phyloP scores from a whole-genome alignment of 208 protist species.

The Herpetomonas samuelpessoai region DNA sequence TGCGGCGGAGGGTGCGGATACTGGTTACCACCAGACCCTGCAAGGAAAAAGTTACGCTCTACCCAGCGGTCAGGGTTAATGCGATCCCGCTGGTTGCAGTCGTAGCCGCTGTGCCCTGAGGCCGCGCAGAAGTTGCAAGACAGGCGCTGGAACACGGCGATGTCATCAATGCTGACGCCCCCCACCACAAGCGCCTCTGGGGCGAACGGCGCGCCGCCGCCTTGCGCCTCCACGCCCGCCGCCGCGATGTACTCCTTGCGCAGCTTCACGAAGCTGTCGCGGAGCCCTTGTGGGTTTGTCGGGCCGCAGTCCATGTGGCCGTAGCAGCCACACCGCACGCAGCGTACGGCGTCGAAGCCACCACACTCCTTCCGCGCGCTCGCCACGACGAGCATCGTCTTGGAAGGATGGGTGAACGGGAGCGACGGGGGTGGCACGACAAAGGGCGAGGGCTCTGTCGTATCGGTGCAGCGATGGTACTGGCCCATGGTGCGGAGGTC shows the following conservation, averaged over 20 bases:
- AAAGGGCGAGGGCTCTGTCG: conserved; percentile 43
- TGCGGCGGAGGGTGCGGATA: too few relatives aligned
- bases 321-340: conserved; percentile 45
- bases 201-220: neutral
- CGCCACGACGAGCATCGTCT: neutral
- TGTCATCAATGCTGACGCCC: neutral
- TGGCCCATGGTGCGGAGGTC: conserved; percentile 30
- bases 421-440: conserved; percentile 20
- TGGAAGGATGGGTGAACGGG: conserved; percentile 12
- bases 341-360: conserved; percentile 53
- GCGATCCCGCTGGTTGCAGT: conserved; percentile 45
- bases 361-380: conserved; percentile 11
- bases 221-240: neutral
- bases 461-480: conserved; percentile 31
- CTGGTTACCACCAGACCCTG: too few relatives aligned
- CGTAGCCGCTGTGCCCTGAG: conserved; percentile 60
- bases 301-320: conserved; percentile 71
- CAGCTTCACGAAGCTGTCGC: neutral
- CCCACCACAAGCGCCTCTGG: neutral
- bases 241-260: neutral
- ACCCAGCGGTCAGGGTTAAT: conserved; percentile 32
- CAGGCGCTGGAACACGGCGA: neutral
- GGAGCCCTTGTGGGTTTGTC: conserved; percentile 1
- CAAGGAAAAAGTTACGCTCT: conserved; percentile 4
- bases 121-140: conserved; percentile 68